These are phyloP conservation scores for Kwoniella botswanensis DNA, from an alignment of 768 basidiomycete genomes.

Conservation along the genomic window DNA sequence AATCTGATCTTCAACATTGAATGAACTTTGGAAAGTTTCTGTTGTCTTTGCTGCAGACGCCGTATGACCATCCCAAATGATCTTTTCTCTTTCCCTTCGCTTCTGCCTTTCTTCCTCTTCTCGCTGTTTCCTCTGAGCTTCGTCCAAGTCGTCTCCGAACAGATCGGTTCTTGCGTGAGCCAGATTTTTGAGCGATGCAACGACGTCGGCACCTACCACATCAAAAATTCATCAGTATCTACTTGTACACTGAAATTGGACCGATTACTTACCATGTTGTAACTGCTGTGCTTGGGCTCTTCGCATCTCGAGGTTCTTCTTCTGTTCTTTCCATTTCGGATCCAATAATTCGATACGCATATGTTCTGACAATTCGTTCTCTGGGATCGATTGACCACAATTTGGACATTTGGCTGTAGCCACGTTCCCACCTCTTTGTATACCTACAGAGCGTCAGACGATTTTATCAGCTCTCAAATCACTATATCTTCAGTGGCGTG, in stretches of 20 bases:
- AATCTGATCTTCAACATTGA: slow-evolving; percentile 97
- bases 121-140: slow-evolving; percentile 74
- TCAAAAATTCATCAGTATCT: neutral
- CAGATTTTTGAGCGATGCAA: slow-evolving; percentile 87
- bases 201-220: slow-evolving; percentile 76
- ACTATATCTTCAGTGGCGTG: too few relatives aligned
- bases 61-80: slow-evolving; percentile 98
- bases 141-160: slow-evolving; percentile 92
- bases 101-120: slow-evolving; percentile 83
- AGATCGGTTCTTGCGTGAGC: slow-evolving; percentile 96
- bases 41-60: slow-evolving; percentile 88
- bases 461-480: neutral
- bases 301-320: slow-evolving; percentile 83
- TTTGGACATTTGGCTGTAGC: slow-evolving; percentile 86
- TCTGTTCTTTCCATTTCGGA: slow-evolving; percentile 97
- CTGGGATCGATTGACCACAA: slow-evolving; percentile 94
- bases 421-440: slow-evolving; percentile 63
- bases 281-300: slow-evolving; percentile 66
- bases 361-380: slow-evolving; percentile 94
- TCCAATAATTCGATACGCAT: slow-evolving; percentile 98
- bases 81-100: slow-evolving; percentile 87
- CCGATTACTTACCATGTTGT: slow-evolving; percentile 50
- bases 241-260: too few relatives aligned
- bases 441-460: slow-evolving; percentile 33
- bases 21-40: slow-evolving; percentile 89